A percentile compares a stretch with the other conserved stretches of the same genome.
phyloP scores from a whole-genome alignment of 2,329 filamentous ascomycete species.

The Kalmusia sp. region DNA sequence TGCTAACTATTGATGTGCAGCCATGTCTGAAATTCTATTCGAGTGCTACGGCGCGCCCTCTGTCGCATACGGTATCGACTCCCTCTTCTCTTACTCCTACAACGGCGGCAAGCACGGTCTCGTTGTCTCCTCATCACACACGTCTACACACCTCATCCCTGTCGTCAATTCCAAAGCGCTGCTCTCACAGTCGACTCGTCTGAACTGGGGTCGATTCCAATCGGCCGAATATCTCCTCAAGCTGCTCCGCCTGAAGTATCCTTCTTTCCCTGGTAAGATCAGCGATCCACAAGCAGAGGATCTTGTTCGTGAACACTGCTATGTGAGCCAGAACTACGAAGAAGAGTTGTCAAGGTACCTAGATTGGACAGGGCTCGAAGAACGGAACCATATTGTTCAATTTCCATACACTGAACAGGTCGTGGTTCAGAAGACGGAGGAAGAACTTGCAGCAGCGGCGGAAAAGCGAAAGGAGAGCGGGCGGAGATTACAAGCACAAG shows the following conservation, averaged over 20 bases:
- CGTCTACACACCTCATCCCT: constrained; percentile 92
- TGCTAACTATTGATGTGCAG: constrained; percentile 55
- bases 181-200: constrained; percentile 80
- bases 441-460: constrained; percentile 87
- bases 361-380: constrained; percentile 91
- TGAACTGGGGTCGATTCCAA: constrained; percentile 96
- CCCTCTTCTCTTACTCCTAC: constrained; percentile 92
- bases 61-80: constrained; percentile 93
- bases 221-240: constrained; percentile 90
- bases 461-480: constrained; percentile 97
- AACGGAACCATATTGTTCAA: constrained; percentile 87
- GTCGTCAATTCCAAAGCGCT: constrained; percentile 87
- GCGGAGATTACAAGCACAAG: constrained; percentile 89
- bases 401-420: constrained; percentile 94
- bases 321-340: constrained; percentile 85
- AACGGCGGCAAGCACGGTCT: constrained; percentile 88
- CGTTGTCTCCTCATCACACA: constrained; percentile 90
- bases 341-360: constrained; percentile 77
- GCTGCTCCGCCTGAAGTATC: constrained; percentile 89
- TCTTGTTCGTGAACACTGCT: constrained; percentile 87
- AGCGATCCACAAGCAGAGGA: constrained; percentile 86
- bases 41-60: constrained; percentile 93
- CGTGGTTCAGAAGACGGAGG: constrained; percentile 88
- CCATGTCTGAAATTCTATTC: constrained; percentile 97
- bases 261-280: constrained; percentile 84